phyloP scores from a whole-genome alignment of 1,139 yeast species.

The Kazachstania sp. region DNA sequence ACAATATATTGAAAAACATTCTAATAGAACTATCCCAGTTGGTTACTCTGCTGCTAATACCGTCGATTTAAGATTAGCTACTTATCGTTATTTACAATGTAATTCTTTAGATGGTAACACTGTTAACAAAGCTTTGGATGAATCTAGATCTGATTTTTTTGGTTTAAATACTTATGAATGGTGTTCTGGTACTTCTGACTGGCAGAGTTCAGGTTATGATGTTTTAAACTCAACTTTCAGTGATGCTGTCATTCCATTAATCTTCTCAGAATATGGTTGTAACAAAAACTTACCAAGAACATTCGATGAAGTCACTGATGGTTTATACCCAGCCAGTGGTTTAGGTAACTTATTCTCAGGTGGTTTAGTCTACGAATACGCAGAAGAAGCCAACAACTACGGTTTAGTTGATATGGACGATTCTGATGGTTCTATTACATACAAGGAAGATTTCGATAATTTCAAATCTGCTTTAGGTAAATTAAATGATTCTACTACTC shows the following conservation, averaged over 20 bases:
- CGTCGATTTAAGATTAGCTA: constrained; percentile 55
- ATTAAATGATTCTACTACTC: constrained; percentile 37
- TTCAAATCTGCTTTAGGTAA: constrained; percentile 42
- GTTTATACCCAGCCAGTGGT: constrained; percentile 38
- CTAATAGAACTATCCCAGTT: constrained; percentile 72
- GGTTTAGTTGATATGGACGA: constrained; percentile 54
- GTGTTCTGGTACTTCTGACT: constrained; percentile 70
- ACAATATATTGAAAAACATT: constrained; percentile 59
- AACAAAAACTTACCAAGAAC: constrained; percentile 55
- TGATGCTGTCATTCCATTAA: constrained; percentile 60
- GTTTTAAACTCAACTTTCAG: constrained; percentile 49
- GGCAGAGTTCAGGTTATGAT: constrained; percentile 63
- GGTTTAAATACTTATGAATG: constrained; percentile 89
- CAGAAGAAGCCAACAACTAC: constrained; percentile 59
- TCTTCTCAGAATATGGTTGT: constrained; percentile 83
- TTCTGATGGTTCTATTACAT: constrained; percentile 36
- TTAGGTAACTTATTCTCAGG: constrained; percentile 56
- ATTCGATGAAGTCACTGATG: constrained; percentile 61
- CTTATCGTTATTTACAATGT: constrained; percentile 79
- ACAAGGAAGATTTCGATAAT: constrained; percentile 48
- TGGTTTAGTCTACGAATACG: constrained; percentile 70
- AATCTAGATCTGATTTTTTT: constrained; percentile 71
- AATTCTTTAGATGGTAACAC: constrained; percentile 37
- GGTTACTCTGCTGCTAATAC: constrained; percentile 94
- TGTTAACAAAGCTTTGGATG: constrained; percentile 41